Percentiles rank a stretch among this genome's conserved stretches.
phyloP scores from a whole-genome alignment of 768 basidiomycete species.

The Tricholoma matsutake region DNA sequence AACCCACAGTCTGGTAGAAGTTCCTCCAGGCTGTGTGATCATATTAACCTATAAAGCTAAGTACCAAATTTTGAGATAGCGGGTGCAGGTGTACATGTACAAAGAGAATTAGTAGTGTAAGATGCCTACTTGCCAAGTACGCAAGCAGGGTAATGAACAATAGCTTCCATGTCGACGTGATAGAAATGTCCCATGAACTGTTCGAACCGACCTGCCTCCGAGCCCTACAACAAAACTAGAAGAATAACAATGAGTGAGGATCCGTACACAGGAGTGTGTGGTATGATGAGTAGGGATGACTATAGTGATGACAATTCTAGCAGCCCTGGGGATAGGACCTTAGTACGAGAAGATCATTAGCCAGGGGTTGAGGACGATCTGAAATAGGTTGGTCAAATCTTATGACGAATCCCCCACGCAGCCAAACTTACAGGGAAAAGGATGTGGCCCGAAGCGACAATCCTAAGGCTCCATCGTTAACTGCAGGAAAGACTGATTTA shows the following conservation, averaged over 20 bases:
- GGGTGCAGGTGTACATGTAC: background rate
- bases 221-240: conserved; percentile 4
- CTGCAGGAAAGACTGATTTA: conserved; percentile 1
- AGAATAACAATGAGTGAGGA: conserved; percentile 5
- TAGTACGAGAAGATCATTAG: conserved; percentile 78
- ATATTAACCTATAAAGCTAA: background rate
- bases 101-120: conserved; percentile 3
- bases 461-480: conserved; percentile 30
- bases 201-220: conserved; percentile 1
- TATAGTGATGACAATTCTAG: background rate
- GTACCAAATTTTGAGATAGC: background rate
- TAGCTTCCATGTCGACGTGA: background rate
- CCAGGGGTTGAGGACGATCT: conserved; percentile 87
- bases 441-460: conserved; percentile 65
- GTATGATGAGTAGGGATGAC: conserved; percentile 4
- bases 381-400: background rate
- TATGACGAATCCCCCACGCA: background rate
- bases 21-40: background rate
- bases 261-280: conserved; percentile 1
- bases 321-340: conserved; percentile 6
- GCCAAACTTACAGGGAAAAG: conserved; percentile 64
- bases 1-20: background rate
- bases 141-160: conserved; percentile 8
- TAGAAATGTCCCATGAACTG: conserved; percentile 3
- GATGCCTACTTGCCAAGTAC: conserved; percentile 11